Evolutionary conservation across 2,329 filamentous ascomycete species (phyloP).

Genomic region (Capronia coronata): DNA sequence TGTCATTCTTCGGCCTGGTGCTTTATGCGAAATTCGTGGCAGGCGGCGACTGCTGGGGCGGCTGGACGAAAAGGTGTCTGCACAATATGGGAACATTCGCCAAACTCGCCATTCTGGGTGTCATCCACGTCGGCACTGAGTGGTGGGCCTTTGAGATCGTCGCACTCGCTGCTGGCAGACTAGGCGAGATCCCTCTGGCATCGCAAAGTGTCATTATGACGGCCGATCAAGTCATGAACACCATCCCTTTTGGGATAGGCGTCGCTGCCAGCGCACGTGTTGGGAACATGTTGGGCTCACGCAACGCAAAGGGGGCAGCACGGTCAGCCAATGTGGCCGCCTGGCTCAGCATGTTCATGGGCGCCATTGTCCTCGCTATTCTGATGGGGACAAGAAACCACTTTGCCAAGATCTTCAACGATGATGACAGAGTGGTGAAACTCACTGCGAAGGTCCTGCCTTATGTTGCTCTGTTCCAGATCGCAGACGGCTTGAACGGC

Average conservation of each 20-base stretch:
- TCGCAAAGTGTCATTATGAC: conserved; percentile 89
- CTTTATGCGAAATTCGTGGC: conserved; percentile 64
- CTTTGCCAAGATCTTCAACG: conserved; percentile 75
- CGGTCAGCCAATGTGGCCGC: conserved; percentile 70
- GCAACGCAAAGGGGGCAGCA: conserved; percentile 58
- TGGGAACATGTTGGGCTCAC: conserved; percentile 71
- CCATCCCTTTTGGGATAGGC: conserved; percentile 78
- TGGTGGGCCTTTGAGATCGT: conserved; percentile 96
- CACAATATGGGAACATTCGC: conserved; percentile 64
- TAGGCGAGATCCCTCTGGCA: conserved; percentile 72
- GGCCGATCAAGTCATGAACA: conserved; percentile 75
- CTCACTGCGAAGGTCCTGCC: conserved; percentile 77
- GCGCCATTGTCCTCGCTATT: conserved; percentile 58
- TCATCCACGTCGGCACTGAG: conserved; percentile 80
- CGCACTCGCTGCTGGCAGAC: conserved; percentile 69
- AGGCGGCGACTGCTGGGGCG: conserved; percentile 74
- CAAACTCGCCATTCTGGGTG: conserved; percentile 65
- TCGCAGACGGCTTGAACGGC: conserved; percentile 80
- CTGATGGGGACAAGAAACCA: conserved; percentile 65
- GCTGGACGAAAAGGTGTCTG: conserved; percentile 59
- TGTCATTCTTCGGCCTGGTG: conserved; percentile 69
- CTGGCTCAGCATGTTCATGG: conserved; percentile 63
- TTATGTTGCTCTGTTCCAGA: conserved; percentile 82
- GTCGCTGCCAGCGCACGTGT: conserved; percentile 72
- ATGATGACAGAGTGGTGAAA: conserved; percentile 63